These are phyloP conservation scores for Tricholoma hemisulphureum DNA, from an alignment of 768 basidiomycete species.

Conservation along the genomic window DNA sequence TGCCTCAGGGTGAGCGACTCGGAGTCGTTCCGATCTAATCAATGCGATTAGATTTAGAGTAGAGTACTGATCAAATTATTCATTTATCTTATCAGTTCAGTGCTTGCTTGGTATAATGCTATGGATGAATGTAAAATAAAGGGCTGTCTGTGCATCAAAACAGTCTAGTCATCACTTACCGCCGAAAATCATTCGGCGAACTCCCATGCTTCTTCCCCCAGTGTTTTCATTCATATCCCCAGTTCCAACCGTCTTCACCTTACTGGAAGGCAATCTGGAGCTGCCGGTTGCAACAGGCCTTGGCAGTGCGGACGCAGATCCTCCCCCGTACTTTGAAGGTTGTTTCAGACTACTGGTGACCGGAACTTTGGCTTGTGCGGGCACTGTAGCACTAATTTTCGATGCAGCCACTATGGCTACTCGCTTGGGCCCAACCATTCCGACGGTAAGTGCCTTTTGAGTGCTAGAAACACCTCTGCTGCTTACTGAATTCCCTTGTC, in stretches of 20 bases:
- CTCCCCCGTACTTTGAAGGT: constrained; percentile 11
- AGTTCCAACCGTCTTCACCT: constrained; percentile 6
- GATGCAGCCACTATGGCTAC: constrained; percentile 7
- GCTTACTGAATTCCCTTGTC: constrained; percentile 1
- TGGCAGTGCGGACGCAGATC: constrained; percentile 15
- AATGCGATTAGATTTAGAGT: neutral
- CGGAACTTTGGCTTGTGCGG: constrained; percentile 7
- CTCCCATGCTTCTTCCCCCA: constrained; percentile 1
- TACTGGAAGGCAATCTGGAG: constrained; percentile 7
- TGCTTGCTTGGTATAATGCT: constrained; percentile 1
- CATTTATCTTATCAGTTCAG: neutral
- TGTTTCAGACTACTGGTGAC: constrained; percentile 12
- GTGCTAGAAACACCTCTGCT: constrained; percentile 1
- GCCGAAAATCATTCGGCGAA: constrained; percentile 11
- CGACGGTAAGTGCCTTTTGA: neutral
- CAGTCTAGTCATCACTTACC: neutral
- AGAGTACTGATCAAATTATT: no score
- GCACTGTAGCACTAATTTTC: constrained; percentile 1
- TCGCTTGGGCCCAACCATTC: constrained; percentile 14
- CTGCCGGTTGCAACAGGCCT: constrained; percentile 17
- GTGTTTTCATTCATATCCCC: neutral
- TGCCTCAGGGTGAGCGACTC: no score
- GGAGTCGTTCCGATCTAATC: neutral
- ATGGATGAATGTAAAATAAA: neutral
- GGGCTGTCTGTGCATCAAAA: neutral